Percentiles rank a stretch among this genome's conserved stretches.
Conservation (phyloP, 306 rosid species). For the Cucumis sativus region DNA sequence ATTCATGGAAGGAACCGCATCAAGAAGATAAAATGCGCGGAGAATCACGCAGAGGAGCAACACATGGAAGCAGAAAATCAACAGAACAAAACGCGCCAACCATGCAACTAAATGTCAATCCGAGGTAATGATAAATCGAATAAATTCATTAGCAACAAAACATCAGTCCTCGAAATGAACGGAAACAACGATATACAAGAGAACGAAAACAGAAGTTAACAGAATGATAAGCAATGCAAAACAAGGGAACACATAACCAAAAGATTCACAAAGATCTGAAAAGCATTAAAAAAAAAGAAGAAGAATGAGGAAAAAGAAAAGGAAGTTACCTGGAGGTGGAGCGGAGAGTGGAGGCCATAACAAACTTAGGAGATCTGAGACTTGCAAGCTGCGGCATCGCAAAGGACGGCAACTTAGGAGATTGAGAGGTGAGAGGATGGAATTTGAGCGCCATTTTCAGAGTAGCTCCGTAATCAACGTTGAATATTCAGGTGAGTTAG, state of each 20-base stretch:
- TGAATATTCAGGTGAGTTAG: not conserved
- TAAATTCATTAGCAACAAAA: not conserved
- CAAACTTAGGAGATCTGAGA: conserved; percentile 72
- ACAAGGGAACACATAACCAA: not conserved
- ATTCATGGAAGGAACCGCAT: not conserved
- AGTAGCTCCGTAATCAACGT: not conserved
- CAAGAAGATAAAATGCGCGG: not conserved
- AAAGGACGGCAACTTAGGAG: conserved; percentile 36
- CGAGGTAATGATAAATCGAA: not conserved
- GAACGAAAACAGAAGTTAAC: not conserved
- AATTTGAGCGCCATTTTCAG: conserved; percentile 46
- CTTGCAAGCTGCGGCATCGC: conserved; percentile 47
- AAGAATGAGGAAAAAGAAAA: not conserved
- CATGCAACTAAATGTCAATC: not conserved
- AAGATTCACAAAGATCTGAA: conserved; percentile 7
- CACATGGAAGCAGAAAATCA: not conserved
- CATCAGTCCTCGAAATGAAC: not conserved
- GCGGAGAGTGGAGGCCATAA: conserved; percentile 76
- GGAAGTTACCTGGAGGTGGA: conserved; percentile 50
- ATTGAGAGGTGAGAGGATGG: conserved; percentile 28
- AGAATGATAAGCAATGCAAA: not conserved
- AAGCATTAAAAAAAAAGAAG: not conserved
- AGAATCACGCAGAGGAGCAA: not conserved
- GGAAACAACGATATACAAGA: not conserved
- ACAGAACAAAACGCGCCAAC: not conserved